Evolutionary conservation across 495 filamentous ascomycete genomes (phyloP), one percentile per base, ranked within the genome.

Genomic region (Hypomontagnella submonticulosa): DNA sequence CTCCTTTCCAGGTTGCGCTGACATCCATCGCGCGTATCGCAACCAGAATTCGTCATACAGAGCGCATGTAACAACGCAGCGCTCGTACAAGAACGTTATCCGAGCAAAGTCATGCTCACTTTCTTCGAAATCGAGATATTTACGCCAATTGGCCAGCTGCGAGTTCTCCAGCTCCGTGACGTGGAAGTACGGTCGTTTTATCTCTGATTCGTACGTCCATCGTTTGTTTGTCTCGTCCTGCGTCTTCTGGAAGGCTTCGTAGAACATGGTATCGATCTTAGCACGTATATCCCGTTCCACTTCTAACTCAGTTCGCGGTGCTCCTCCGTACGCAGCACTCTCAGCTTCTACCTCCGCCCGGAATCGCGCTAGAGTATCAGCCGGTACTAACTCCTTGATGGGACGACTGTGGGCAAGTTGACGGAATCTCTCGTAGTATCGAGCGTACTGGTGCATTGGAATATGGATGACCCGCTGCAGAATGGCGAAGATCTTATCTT

Each of bases 21-120:
- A 82, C 93, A 99, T 97, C 95, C 95, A 99, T 12, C 96, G 84
- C n/a, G 91, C 92, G 77, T 97, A 99, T 1, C 95, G 88, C 57
- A 96, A 84, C 95, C 95, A 99, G 76, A 99, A 97, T 70, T 98
- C 93, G 46, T 97, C 93, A 64, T 98, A 97, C 70, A 95, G 88
- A 37, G 95, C 95, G 66, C 90, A 93, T 11, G 92, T 93, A 11
- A 97, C 91, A 27, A 99, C 77, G 66, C 92, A 97, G 32, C 95
- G 88, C 77, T 99, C 95, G 72, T 98, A 98, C 15, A 99, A 79
- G 73, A 94, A 96, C 18, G 88, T 83, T 32, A 84, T 91, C 23
- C 95, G 84, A 6, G 77, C 70, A 61, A 89, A 96, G 47, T 92
- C 86, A 32, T 90, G 90, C 75, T 97, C 91, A 1, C 80, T 77